These are phyloP conservation scores for Sugiyamaella novakii DNA, from an alignment of 1,139 yeast species.

Conservation along the genomic window DNA sequence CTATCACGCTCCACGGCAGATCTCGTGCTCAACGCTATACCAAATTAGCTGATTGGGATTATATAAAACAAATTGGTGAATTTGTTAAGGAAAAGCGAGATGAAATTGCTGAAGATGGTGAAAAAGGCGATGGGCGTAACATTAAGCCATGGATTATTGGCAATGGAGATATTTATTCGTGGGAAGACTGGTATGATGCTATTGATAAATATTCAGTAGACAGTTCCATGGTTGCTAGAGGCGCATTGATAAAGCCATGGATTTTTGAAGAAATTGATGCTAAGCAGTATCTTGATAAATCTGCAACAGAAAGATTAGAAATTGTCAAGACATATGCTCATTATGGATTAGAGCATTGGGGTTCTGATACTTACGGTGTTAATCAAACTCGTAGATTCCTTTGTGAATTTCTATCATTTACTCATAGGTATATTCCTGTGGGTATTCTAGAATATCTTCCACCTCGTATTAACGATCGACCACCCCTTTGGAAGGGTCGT, in stretches of 20 bases:
- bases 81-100: slow-evolving; percentile 57
- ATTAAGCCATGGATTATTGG: slow-evolving; percentile 63
- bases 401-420: slow-evolving; percentile 93
- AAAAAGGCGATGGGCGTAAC: slow-evolving; percentile 40
- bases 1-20: slow-evolving; percentile 93
- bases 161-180: slow-evolving; percentile 88
- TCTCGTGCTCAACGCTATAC: slow-evolving; percentile 95
- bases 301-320: slow-evolving; percentile 85
- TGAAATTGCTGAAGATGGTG: slow-evolving; percentile 49
- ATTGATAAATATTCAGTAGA: slow-evolving; percentile 72
- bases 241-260: slow-evolving; percentile 98
- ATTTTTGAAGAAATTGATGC: slow-evolving; percentile 93
- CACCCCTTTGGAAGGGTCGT: slow-evolving; percentile 94
- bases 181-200: slow-evolving; percentile 88
- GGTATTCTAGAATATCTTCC: slow-evolving; percentile 90
- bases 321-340: slow-evolving; percentile 67
- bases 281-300: slow-evolving; percentile 85
- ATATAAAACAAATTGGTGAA: slow-evolving; percentile 73
- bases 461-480: slow-evolving; percentile 87
- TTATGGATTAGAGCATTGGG: slow-evolving; percentile 95
- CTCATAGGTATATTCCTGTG: slow-evolving; percentile 91
- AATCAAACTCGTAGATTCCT: slow-evolving; percentile 84
- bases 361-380: slow-evolving; percentile 92
- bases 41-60: slow-evolving; percentile 89
- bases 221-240: slow-evolving; percentile 96